Evolutionary conservation across 495 filamentous ascomycete genomes (phyloP), one percentile per base, ranked within the genome.

Genomic region (Rhypophila decipiens): DNA sequence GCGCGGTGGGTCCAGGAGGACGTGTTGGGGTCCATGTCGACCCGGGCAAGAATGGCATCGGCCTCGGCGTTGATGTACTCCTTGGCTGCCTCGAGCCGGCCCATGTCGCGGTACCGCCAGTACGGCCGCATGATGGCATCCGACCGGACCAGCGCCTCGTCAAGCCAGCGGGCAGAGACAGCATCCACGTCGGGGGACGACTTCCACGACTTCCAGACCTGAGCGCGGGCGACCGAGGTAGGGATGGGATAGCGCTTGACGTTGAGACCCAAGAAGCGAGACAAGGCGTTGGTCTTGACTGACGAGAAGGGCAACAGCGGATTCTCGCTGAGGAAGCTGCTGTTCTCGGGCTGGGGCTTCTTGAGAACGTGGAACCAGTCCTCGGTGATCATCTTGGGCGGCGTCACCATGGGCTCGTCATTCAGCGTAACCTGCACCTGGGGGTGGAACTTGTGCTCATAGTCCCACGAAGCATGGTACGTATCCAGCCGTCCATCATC

Each of bases 121-220:
- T 83, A 83, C 12, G 74, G 73, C 9, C 66, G 47, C 22, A 82
- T 67, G 0, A 77, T 61, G 17, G 63, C 60, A 20, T 82, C 77
- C 43, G 62, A 57, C 24, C 79, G 68, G 11, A 83, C 57, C 5
- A 78, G 61, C 23, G 67, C 64, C 47, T 83, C 79, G 56, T 83
- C 79, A 50, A 82, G 70, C 74, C 75, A 82, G 46, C 78, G 66
- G 24, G 77, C 68, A 42, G 71, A 73, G 21, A 82, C 73, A 21
- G 73, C 79, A 44, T 83, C 79, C 8, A 82, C 67, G 27, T 80
- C 75, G 24, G 63, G 59, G 4, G 67, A 66, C 12, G 72, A 68
- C 49, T 80, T 80, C 79, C 79, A 83, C 1, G 72, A 68, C 50
- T 77, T 78, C 79, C 79, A 83, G 29, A 83, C 69, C 53, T 77